Base-by-base conservation (phyloP, 2,329 filamentous ascomycete genomes). In the Elsinoe perseae region DNA sequence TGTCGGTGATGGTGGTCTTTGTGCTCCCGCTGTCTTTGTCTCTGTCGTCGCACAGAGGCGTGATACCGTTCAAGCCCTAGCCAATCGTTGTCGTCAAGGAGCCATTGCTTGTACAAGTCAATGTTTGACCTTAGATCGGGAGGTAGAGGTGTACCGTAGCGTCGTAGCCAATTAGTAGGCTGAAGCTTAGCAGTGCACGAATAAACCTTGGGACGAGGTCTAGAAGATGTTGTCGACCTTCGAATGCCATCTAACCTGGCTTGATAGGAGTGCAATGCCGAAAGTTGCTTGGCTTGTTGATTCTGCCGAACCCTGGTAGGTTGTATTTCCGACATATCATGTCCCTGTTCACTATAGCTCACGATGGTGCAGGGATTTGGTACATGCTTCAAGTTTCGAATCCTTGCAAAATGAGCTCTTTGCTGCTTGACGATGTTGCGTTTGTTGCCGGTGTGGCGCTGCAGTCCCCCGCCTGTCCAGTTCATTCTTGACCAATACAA, bases 391-490 rank as follows among this genome's bases (percentile, higher is more conserved):
- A 10, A 36, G 32, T 18, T 55, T 40, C 73, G 69, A 16, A 65
- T 67, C 59, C 67, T 72, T 4, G 74, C 74, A 58, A 77, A 78
- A 60, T 76, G 70, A 16, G 72, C 70, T 61, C 70, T 76, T 61
- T 78, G 75, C 58, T 68, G 70, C 57, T 72, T 68, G 3, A 68
- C 28, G 14, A 67, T 61, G 14, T 68, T 70, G 57, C 66, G 66
- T 27, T 66, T 68, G 48, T 68, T 69, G 53, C 66, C 70, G 1
- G 57, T 56, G 50, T 66, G 63, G 10, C 70, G 67, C 58, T 70
- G 71, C 28, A 73, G 61, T 25, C 68, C 69, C 3, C 75, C 75
- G 25, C 75, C 75, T 0, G 73, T 77, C 75, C 75, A 78, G 56
- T 77, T 76, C 75, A 78, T 77, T 9, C 12, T 30, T 30, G 36